Conservation (phyloP, 345 rosid species). For the Eucalyptus sp. region DNA sequence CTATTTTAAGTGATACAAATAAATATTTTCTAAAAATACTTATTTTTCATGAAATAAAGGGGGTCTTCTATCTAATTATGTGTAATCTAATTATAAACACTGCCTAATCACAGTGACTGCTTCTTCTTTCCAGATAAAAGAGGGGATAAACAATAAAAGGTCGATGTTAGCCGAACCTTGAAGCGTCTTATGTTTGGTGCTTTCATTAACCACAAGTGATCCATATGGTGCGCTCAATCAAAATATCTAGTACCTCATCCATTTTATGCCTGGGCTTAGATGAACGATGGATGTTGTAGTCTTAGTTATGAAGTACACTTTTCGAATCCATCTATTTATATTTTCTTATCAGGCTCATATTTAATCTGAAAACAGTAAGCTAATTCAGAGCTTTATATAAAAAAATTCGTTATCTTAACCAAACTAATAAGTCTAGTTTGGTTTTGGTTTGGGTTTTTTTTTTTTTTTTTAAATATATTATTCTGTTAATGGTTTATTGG, state of each 20-base stretch:
- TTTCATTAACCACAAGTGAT: neutral
- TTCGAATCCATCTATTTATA: neutral
- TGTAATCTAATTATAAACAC: neutral
- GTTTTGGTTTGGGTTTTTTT: neutral
- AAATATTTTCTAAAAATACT: no score
- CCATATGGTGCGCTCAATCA: neutral
- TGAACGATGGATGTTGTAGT: neutral
- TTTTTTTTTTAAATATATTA: neutral
- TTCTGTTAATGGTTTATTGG: neutral
- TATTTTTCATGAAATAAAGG: neutral
- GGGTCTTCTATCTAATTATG: neutral
- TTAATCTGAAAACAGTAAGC: neutral
- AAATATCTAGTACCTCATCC: neutral
- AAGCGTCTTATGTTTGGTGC: neutral
- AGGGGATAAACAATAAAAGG: neutral
- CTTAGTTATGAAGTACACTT: rapidly evolving
- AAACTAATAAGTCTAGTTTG: neutral
- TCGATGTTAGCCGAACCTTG: neutral
- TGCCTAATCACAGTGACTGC: neutral
- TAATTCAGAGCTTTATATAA: neutral
- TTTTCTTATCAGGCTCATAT: neutral
- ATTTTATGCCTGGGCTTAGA: neutral
- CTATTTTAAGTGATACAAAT: no score
- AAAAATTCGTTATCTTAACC: neutral
- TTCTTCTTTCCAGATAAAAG: neutral